Conservation (phyloP, 495 filamentous ascomycete species). For the Neurospora hispaniola region DNA sequence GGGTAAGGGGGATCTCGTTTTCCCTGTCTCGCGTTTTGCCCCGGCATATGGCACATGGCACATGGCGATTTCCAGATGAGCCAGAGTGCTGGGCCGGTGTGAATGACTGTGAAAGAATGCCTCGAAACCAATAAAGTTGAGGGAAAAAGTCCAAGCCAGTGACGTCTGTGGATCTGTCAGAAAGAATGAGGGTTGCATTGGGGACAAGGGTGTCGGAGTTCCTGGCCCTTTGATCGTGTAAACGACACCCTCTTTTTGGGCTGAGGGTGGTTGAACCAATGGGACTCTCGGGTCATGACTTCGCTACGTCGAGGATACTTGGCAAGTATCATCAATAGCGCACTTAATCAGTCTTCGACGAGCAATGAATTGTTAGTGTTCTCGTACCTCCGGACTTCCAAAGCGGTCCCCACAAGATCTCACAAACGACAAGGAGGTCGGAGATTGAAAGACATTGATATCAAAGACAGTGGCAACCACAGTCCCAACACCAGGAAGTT, state of each 20-base stretch:
- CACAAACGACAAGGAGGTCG: neutral
- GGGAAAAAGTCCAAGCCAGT: neutral
- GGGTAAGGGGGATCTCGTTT: neutral
- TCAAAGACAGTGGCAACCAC: neutral
- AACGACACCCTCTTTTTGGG: neutral
- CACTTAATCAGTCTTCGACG: neutral
- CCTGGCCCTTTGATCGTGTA: neutral
- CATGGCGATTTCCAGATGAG: neutral
- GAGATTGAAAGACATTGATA: neutral
- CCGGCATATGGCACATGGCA: neutral
- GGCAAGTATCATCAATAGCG: neutral
- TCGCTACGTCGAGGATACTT: neutral
- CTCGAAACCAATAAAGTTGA: neutral
- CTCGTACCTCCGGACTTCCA: neutral
- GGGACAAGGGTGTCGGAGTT: neutral
- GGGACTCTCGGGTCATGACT: neutral
- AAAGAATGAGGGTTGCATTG: neutral
- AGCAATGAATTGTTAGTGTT: neutral
- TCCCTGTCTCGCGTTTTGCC: neutral
- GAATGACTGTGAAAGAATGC: neutral
- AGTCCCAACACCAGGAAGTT: neutral
- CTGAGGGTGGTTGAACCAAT: neutral
- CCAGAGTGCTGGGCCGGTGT: neutral
- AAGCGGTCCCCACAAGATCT: too few relatives aligned
- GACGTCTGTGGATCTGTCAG: neutral